phyloP scores from a whole-genome alignment of 345 rosid species.

The Camelina hispida region DNA sequence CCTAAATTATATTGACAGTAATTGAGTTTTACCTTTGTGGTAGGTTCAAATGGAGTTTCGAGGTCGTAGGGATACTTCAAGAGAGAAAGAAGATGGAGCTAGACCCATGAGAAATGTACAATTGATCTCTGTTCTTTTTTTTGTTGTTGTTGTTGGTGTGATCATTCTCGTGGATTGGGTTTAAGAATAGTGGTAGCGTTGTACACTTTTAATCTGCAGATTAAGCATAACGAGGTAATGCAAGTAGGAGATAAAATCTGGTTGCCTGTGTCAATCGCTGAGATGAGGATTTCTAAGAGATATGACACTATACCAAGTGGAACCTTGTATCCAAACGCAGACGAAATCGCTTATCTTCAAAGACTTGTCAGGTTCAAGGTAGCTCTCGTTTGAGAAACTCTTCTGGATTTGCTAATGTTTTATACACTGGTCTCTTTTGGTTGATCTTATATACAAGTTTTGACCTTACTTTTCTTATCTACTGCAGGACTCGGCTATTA shows the following conservation, averaged over 20 bases:
- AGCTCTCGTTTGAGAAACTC: constrained; percentile 20
- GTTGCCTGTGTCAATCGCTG: constrained; percentile 78
- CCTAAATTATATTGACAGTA: not conserved
- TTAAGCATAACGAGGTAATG: constrained; percentile 73
- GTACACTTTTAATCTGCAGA: constrained; percentile 58
- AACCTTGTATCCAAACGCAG: constrained; percentile 87
- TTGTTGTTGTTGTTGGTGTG: constrained; percentile 11
- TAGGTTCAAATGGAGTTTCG: constrained; percentile 67
- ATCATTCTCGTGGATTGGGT: constrained; percentile 32
- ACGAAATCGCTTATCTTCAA: constrained; percentile 83
- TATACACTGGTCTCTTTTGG: not conserved
- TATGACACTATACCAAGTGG: constrained; percentile 88
- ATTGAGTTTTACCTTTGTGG: constrained; percentile 2
- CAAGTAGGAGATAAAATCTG: constrained; percentile 64
- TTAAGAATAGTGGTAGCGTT: constrained; percentile 42
- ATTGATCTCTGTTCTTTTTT: not conserved
- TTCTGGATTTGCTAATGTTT: not conserved
- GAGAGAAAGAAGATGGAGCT: constrained; percentile 42
- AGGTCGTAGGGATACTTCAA: constrained; percentile 30
- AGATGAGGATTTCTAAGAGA: constrained; percentile 75
- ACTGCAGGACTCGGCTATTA: constrained; percentile 74
- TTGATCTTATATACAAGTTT: constrained; percentile 15
- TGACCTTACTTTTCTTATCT: constrained; percentile 15
- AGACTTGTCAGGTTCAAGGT: constrained; percentile 94
- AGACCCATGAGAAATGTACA: constrained; percentile 62